Conservation (phyloP, 768 basidiomycete species). For the Leccinum variicolor region DNA sequence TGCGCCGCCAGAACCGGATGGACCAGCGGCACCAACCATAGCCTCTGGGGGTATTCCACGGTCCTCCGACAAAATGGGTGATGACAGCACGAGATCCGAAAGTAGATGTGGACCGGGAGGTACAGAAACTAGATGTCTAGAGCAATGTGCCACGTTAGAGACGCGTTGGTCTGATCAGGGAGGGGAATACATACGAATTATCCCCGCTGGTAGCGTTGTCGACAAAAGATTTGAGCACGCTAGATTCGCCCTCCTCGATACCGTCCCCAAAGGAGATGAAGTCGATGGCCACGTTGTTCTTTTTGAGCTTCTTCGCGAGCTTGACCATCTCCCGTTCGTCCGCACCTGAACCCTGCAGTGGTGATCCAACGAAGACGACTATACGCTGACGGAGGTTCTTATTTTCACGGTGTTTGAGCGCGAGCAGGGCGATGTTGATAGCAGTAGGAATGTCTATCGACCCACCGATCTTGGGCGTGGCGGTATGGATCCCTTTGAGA, state of each 20-base stretch:
- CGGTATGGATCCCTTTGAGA: slow-evolving; percentile 70
- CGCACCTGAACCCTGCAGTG: slow-evolving; percentile 64
- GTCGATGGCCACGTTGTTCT: slow-evolving; percentile 98
- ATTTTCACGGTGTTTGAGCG: slow-evolving; percentile 96
- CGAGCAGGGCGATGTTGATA: slow-evolving; percentile 91
- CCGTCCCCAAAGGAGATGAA: slow-evolving; percentile 89
- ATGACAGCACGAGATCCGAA: slow-evolving; percentile 78
- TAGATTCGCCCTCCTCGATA: slow-evolving; percentile 66
- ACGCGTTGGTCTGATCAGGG: background rate
- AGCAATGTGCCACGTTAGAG: background rate
- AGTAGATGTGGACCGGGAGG: slow-evolving; percentile 77
- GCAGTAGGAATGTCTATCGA: slow-evolving; percentile 84
- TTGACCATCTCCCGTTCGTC: slow-evolving; percentile 80
- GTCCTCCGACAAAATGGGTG: slow-evolving; percentile 79
- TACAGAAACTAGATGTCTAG: slow-evolving; percentile 77
- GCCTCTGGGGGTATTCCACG: slow-evolving; percentile 66
- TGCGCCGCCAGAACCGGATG: slow-evolving; percentile 44
- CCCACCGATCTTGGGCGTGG: slow-evolving; percentile 73
- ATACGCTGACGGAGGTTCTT: slow-evolving; percentile 97
- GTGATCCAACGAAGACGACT: slow-evolving; percentile 91
- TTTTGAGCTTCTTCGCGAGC: slow-evolving; percentile 96
- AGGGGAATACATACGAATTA: slow-evolving; percentile 65
- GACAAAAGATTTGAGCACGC: slow-evolving; percentile 74
- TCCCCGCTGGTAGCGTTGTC: slow-evolving; percentile 79
- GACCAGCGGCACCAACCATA: slow-evolving; percentile 50